These are phyloP conservation scores for Mucor mucedo DNA, from an alignment of 371 early-diverging fungal genomes.

Conservation along the genomic window DNA sequence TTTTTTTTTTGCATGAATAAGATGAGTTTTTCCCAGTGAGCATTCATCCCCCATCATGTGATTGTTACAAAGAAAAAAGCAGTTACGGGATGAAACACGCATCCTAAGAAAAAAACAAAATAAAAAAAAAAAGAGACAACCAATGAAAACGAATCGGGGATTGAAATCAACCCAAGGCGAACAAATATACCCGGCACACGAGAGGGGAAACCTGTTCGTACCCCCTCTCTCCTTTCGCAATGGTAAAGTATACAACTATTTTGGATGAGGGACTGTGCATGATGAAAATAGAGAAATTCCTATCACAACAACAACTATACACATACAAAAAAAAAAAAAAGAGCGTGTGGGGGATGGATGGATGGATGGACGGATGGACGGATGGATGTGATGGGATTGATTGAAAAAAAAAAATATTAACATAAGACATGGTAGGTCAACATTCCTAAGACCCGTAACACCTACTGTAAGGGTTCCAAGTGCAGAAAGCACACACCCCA, in stretches of 20 bases:
- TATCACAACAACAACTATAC: too few species aligned
- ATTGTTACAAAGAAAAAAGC: too few species aligned
- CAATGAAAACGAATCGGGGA: too few species aligned
- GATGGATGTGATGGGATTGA: constrained; percentile 12
- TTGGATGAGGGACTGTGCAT: background rate
- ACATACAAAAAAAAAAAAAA: background rate
- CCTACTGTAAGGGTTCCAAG: constrained; percentile 94
- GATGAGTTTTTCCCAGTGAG: too few species aligned
- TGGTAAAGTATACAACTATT: constrained; percentile 12
- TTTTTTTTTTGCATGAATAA: too few species aligned
- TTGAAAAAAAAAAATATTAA: background rate
- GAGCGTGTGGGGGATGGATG: background rate
- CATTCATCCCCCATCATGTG: too few species aligned
- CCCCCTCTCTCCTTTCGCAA: constrained; percentile 24
- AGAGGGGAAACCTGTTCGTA: constrained; percentile 9
- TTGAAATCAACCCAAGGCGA: too few species aligned
- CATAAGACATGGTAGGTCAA: constrained; percentile 71
- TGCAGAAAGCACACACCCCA: constrained; percentile 98
- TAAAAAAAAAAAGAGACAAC: too few species aligned
- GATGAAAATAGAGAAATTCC: too few species aligned
- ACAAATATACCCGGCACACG: constrained; percentile 2
- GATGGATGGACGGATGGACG: constrained; percentile 31
- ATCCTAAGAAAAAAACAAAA: too few species aligned
- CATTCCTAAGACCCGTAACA: constrained; percentile 96
- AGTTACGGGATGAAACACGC: too few species aligned